Evolutionary conservation across 1,284 basidiomycete genomes (phyloP), one percentile per base, ranked within the genome.

Genomic region (Rhizoctonia solani): DNA sequence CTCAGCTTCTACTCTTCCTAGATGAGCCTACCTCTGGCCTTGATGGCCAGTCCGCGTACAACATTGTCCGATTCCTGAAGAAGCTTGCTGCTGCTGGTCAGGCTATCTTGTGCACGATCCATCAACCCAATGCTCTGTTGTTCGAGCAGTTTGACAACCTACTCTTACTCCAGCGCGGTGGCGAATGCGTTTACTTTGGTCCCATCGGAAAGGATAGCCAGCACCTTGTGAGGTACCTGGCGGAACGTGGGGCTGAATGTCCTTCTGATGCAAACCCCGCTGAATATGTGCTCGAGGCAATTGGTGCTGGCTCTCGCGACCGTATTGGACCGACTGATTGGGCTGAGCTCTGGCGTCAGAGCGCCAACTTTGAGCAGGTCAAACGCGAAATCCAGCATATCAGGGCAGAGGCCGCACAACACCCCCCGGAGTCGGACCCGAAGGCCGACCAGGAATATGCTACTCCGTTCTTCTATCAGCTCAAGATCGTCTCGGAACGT

Each of bases 1-100:
- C 83, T 4, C 78, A 82, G 67, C 77, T 84, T 9, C 76, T 85
- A 0, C 78, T 80, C 32, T 84, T 83, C 79, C 76, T 81, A 54
- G 81, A 83, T 73, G 81, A 81, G 72, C 81, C 81, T 11, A 83
- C 81, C 11, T 80, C 79, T 0, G 82, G 83, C 75, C 78, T 85
- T 46, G 83, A 85, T 72, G 81, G 81, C 27, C 83, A 84, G 72
- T 78, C 77, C 13, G 82, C 84, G 2, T 85, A 79, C 77, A 82
- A 81, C 72, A 81, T 86, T 68, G 80, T 82, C 56, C 76, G 79
- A 2, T 79, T 84, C 72, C 73, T 85, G 34, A 74, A 78, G 42
- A 85, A 88, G 69, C 83, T 95, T 13, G 89, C 93, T 9, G 83
- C 90, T 70, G 87, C 86, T 69, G 93, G 93, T 21, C 87, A 61